Evolutionary conservation across 495 filamentous ascomycete species (phyloP), one percentile per base, ranked within the genome.

Genomic region (Hyaloscypha finlandica): DNA sequence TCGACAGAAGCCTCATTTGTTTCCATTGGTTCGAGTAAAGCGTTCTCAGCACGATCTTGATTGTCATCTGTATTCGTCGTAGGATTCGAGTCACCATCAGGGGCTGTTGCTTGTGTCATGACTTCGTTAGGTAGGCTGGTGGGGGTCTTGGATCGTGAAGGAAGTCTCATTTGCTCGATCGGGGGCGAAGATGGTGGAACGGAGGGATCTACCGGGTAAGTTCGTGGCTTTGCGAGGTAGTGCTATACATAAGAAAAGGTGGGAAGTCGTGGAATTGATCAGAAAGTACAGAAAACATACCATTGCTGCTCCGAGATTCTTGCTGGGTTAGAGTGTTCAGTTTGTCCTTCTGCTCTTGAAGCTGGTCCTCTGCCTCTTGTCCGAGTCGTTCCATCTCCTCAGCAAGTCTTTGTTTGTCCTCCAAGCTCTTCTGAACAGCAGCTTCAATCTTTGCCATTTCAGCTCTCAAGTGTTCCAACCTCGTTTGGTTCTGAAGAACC

Each of bases 391-490:
- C 82, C 61, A 89, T 77, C 64, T 91, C 87, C 8, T 84, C 81
- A 4, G 79, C 74, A 42, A 89, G 77, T 53, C 77, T 80, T 59
- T 76, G 76, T 68, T 78, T 77, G 56, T 80, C 75, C 32, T 80
- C 78, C 19, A 79, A 54, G 58, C 68, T 74, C 32, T 73, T 81
- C 45, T 84, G 81, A 9, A 90, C 83, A 67, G 88, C 85, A 8
- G 81, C 79, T 65, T 90, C 77, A 8, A 93, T 77, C 30, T 78
- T 81, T 51, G 80, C 81, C 65, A 88, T 83, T 73, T 92, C 86
- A 37, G 81, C 76, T 45, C 80, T 79, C 57, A 89, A 68, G 39
- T 81, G 74, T 59, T 81, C 81, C 25, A 93, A 75, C 64, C 79
- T 85, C 2, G 76, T 74, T 68, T 79, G 74, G 59, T 80, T 82